phyloP scores from a whole-genome alignment of 169 alveolate genomes.

The Babesia ovata region DNA sequence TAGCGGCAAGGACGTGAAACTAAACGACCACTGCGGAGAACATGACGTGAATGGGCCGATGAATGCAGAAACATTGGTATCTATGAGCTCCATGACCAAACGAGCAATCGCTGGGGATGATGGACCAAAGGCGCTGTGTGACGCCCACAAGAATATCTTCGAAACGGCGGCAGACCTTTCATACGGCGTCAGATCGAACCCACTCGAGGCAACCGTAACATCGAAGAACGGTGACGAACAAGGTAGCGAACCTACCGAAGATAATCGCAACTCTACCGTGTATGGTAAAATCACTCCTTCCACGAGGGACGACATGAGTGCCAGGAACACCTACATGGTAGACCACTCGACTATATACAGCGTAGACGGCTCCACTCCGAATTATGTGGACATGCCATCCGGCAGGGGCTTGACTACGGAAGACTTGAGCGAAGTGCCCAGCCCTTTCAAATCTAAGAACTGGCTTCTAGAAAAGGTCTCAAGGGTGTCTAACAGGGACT shows the following conservation, averaged over 20 bases:
- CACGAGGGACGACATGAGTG: background rate
- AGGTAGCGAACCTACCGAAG: background rate
- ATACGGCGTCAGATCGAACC: no score
- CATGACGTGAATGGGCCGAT: background rate
- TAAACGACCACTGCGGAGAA: background rate
- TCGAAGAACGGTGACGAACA: background rate
- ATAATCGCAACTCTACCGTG: background rate
- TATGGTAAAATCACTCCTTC: background rate
- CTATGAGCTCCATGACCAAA: conserved; percentile 17
- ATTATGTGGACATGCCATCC: conserved; percentile 1
- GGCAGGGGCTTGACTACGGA: conserved; percentile 22
- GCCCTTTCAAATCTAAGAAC: conserved; percentile 17
- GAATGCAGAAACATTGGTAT: background rate
- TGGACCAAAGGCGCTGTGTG: background rate
- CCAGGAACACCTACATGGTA: conserved; percentile 14
- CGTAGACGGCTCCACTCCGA: conserved; percentile 25
- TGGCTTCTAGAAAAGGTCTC: conserved; percentile 64
- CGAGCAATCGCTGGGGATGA: background rate
- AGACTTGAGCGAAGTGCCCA: background rate
- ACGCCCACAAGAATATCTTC: background rate
- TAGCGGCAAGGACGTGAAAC: background rate
- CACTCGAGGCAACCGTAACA: no score
- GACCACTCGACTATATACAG: conserved; percentile 32
- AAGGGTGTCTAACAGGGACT: conserved; percentile 56
- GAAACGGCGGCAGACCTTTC: background rate